Conservation (phyloP, 768 basidiomycete genomes). For the Lactifluus hygrophoroides region DNA sequence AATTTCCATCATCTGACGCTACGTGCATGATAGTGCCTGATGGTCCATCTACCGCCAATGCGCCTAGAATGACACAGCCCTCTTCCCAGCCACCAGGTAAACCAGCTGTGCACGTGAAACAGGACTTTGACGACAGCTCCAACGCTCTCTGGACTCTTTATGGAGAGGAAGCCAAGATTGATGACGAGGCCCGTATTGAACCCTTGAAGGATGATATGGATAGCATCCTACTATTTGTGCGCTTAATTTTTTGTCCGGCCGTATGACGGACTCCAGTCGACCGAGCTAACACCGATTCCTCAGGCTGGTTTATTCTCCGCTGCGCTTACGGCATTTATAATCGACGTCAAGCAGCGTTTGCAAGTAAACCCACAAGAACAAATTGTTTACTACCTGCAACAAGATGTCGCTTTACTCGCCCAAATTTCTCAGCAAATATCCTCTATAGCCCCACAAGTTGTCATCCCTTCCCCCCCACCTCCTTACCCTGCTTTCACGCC, state of each 20-base stretch:
- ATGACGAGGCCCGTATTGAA: background rate
- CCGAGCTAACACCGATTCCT: no score
- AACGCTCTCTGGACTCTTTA: background rate
- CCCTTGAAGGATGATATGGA: background rate
- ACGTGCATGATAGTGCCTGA: no score
- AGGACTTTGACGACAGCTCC: background rate
- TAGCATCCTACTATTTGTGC: background rate
- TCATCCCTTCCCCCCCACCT: background rate
- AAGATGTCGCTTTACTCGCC: background rate
- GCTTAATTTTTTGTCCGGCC: no score
- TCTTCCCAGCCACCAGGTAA: no score
- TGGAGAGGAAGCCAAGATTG: background rate
- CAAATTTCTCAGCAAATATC: conserved; percentile 10
- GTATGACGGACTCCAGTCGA: background rate
- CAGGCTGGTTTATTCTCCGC: background rate
- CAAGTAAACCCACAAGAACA: background rate
- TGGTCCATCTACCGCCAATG: no score
- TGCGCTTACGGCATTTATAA: background rate
- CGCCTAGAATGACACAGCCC: no score
- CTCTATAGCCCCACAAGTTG: background rate
- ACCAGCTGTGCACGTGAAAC: no score
- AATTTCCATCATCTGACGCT: no score
- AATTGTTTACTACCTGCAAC: background rate
- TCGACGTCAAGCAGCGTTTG: background rate
- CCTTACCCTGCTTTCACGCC: conserved; percentile 10